Percentiles rank a stretch among this genome's conserved stretches.
Evolutionary conservation across 176 grass and related monocot genomes (phyloP).

Genomic region (barley (Hordeum vulgare)): DNA sequence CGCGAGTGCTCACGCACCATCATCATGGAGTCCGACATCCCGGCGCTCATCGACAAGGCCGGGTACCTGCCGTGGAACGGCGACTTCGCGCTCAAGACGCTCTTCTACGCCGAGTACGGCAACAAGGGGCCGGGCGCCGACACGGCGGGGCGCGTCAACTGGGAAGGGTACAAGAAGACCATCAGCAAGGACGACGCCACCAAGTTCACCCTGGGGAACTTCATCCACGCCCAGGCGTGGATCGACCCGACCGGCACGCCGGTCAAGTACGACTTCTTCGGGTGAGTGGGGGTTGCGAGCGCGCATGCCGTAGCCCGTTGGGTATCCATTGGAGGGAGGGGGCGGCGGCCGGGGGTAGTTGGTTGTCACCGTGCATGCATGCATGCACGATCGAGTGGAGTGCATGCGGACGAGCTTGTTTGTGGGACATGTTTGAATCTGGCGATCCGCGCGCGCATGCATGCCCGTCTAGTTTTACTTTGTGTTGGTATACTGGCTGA

Average conservation of each 20-base stretch:
- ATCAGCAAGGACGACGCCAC: slow-evolving; percentile 39
- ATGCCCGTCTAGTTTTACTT: slow-evolving; percentile 16
- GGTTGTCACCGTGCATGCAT: neutral
- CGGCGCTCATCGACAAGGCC: slow-evolving; percentile 54
- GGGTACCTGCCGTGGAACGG: slow-evolving; percentile 82
- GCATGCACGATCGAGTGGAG: neutral
- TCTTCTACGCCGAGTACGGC: slow-evolving; percentile 64
- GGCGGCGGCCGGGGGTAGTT: neutral
- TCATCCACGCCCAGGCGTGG: slow-evolving; percentile 63
- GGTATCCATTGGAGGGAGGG: neutral
- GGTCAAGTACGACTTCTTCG: slow-evolving; percentile 60
- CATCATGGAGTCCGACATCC: slow-evolving; percentile 76
- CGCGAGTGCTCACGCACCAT: slow-evolving; percentile 63
- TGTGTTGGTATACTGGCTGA: slow-evolving; percentile 9
- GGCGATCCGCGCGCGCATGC: neutral
- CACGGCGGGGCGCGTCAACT: slow-evolving; percentile 42
- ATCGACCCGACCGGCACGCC: slow-evolving; percentile 60
- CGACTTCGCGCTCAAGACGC: slow-evolving; percentile 66
- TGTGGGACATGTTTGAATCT: neutral
- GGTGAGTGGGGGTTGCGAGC: slow-evolving; percentile 20
- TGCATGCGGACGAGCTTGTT: neutral
- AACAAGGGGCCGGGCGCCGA: slow-evolving; percentile 55
- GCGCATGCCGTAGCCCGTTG: no score
- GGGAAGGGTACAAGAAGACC: slow-evolving; percentile 55
- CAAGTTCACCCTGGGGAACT: slow-evolving; percentile 49